Base-by-base conservation (phyloP, 495 filamentous ascomycete species). In the Hypoxylon cercidicola region DNA sequence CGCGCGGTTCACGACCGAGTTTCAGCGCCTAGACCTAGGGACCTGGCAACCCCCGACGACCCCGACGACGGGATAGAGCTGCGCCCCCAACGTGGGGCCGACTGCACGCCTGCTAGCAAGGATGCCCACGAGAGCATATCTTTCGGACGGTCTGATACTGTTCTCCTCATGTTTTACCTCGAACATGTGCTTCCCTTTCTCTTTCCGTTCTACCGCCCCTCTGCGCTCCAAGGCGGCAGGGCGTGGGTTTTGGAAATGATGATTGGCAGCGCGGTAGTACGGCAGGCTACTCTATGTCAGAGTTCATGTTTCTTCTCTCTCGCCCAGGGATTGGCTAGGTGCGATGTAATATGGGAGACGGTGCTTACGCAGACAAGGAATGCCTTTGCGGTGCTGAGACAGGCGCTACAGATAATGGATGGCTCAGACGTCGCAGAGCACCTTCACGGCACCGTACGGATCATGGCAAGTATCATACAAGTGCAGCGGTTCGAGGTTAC, bases 221-320 rank as follows among this genome's bases (percentile, higher is more conserved):
- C 75, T 25, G 65, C 79, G 6, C 66, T 81, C 8, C 72, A 82
- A 58, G 78, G 78, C 15, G 84, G 84, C 11, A 72, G 77, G 50
- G 72, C 77, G 6, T 87, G 83, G 84, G 69, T 87, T 32, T 68
- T 86, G n/a, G 79, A 81, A 18, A 69, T 85, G 63, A 78, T 85
- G 48, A 71, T 74, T 18, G 78, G 74, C 28, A 82, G 81, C 64
- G 81, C 79, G 16, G 75, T 82, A 13, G 70, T 84, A 10, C 77
- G 80, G 18, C 76, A 82, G 50, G 72, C 78, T 2, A 77, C 74
- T 13, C 62, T 83, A 9, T 81, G 79, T 49, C 75, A 81, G 37
- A 79, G 78, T 10, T 76, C 77, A 12, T 84, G 83, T 68, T 84
- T 83, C 65, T 79, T 80, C 64, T 78, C 74, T 40, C 62, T 82